A percentile compares a stretch with the other conserved stretches of the same genome.
phyloP scores from a whole-genome alignment of 2,329 filamentous ascomycete species.

The Verticillium longisporum region DNA sequence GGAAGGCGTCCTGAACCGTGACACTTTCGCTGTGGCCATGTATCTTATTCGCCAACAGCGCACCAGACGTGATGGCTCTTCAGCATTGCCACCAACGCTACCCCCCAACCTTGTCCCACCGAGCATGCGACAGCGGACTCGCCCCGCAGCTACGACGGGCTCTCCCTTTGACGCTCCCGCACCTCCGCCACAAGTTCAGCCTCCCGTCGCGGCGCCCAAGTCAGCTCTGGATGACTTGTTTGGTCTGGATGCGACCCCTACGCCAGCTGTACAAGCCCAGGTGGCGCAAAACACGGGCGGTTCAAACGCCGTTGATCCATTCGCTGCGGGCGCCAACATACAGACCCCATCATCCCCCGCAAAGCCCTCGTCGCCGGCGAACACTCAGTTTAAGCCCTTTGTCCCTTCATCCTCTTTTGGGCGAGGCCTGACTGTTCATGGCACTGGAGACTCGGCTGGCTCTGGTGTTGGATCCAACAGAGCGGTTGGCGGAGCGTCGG shows the following conservation, averaged over 20 bases:
- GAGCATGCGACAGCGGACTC: constrained; percentile 63
- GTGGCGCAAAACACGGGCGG: constrained; percentile 65
- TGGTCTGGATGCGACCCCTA: constrained; percentile 60
- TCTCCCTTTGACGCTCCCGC: constrained; percentile 46
- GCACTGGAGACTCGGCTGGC: constrained; percentile 57
- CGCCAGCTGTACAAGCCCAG: constrained; percentile 51
- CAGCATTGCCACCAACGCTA: constrained; percentile 64
- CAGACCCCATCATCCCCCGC: constrained; percentile 47
- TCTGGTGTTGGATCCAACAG: constrained; percentile 32
- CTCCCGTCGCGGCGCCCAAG: constrained; percentile 47
- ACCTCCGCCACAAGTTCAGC: constrained; percentile 29
- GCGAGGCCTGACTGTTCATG: constrained; percentile 68
- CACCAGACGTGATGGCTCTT: constrained; percentile 49
- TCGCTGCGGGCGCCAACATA: constrained; percentile 42
- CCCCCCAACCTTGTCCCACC: constrained; percentile 81
- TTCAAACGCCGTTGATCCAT: constrained; percentile 59
- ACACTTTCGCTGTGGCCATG: constrained; percentile 97
- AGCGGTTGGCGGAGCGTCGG: constrained; percentile 42
- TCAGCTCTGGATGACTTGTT: constrained; percentile 93
- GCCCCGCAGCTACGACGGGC: constrained; percentile 29
- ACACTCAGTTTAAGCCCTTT: constrained; percentile 76
- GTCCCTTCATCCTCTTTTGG: constrained; percentile 89
- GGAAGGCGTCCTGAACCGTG: constrained; percentile 74
- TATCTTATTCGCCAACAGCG: constrained; percentile 90
- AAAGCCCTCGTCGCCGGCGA: constrained; percentile 38